Evolutionary conservation across 2,329 filamentous ascomycete species (phyloP).

Genomic region (Pseudodiploospora longispora): DNA sequence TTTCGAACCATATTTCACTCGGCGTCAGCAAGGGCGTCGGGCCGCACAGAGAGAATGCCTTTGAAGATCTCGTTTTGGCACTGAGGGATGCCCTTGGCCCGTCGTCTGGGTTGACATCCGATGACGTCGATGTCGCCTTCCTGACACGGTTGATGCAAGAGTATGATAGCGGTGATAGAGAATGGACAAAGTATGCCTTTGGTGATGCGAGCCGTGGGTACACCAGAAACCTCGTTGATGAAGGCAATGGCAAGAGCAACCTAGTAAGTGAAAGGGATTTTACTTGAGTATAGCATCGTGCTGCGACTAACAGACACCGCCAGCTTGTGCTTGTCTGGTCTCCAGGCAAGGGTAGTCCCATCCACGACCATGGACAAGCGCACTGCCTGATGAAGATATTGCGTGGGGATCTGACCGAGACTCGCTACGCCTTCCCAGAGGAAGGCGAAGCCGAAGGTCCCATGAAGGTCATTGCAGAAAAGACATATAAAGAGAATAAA

Average conservation of each 20-base stretch:
- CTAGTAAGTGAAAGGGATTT: conserved; percentile 40
- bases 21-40: conserved; percentile 15
- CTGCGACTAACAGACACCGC: conserved; percentile 1
- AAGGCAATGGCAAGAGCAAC: conserved; percentile 75
- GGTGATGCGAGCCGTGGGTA: conserved; percentile 64
- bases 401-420: conserved; percentile 71
- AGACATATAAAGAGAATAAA: conserved; percentile 58
- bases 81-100: conserved; percentile 70
- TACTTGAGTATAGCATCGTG: too few species aligned
- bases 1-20: conserved; percentile 17
- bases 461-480: conserved; percentile 58
- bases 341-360: conserved; percentile 71
- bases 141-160: conserved; percentile 65
- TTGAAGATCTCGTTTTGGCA: conserved; percentile 63
- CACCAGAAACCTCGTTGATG: conserved; percentile 82
- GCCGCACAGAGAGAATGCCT: conserved; percentile 30
- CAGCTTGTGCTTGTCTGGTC: conserved; percentile 86
- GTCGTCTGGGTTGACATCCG: conserved; percentile 72
- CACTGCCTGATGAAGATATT: conserved; percentile 92
- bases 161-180: conserved; percentile 59
- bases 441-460: conserved; percentile 39
- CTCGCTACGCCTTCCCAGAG: conserved; percentile 66
- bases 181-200: conserved; percentile 72
- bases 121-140: conserved; percentile 68
- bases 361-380: conserved; percentile 83